phyloP scores from a whole-genome alignment of 2,329 filamentous ascomycete genomes.

The Scedosporium apiospermum region DNA sequence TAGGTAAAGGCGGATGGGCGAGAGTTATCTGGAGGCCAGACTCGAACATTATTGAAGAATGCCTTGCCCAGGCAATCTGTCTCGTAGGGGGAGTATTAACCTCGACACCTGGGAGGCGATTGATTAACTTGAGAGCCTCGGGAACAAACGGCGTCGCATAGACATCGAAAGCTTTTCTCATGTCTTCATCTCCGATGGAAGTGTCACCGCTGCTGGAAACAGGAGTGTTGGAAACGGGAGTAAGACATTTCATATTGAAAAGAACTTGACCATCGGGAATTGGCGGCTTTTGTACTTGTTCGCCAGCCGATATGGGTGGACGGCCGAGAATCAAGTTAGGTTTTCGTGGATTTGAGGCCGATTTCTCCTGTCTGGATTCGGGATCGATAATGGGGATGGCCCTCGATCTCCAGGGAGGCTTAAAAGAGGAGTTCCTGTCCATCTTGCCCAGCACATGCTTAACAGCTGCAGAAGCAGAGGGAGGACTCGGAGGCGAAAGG shows the following conservation, averaged over 20 bases:
- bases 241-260: no score
- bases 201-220: neutral
- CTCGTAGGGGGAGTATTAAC: neutral
- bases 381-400: neutral
- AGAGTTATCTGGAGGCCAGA: neutral
- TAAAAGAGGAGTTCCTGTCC: neutral
- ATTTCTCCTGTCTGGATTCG: neutral
- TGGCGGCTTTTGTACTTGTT: no score
- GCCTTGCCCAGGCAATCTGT: neutral
- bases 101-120: neutral
- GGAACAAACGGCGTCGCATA: slow-evolving; percentile 5
- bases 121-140: slow-evolving; percentile 2
- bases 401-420: neutral
- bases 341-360: neutral
- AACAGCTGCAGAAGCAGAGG: neutral
- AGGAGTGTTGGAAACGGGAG: no score
- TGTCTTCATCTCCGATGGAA: neutral
- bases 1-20: neutral
- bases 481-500: no score
- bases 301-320: no score
- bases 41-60: neutral
- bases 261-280: no score
- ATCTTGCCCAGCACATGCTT: neutral
- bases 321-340: neutral
- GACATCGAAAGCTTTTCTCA: neutral